Base-by-base conservation (phyloP, 192 early-diverging fungal species). In the Backusella sp. region DNA sequence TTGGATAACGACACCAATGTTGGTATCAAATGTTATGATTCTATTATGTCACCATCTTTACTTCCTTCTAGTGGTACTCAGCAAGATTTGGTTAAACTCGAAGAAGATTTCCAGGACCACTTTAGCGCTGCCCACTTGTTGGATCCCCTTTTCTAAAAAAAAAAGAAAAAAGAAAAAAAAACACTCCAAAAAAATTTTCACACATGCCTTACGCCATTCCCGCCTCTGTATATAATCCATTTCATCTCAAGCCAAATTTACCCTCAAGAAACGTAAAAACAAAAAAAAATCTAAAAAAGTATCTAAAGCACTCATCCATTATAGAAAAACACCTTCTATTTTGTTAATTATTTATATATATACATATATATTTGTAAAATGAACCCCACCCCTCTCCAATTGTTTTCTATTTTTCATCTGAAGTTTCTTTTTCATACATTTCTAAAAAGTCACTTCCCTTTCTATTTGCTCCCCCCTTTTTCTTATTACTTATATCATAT, bases 101-200 rank as follows among this genome's bases (percentile, higher is more conserved):
- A 71, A 71, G 70, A 71, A 19, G 73, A 74, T 66, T 66, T 74
- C 36, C 56, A 67, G 4, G 62, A 74, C 19, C 41, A 21, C 19
- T 66, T 74, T 19, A 26, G 35, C 11, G 53, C 72, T 56, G 72
- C 49, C 17, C 52, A 59, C 36, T 42, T 74, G 28, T 66, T 74
- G 30, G 73, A 74, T 32, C 73, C 73, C 2, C 73, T 74, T 41
- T 74, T 74, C 42, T 74, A 74, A 74, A 68, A 30, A 4, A 7
- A 2, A 68, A 26, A 36, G 37, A 68, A 68, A 68, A 37, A 68
- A 68, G 30, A n/a, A 68, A 32, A 53, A 53, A 53, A 53, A 53
- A 21, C 49, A 7, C 21, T 23, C n/a, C 0, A n/a, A 59, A 59
- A 59, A 59, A 28, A 3, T 6, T 3, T 21, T 3, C 6, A 9